Conservation (phyloP, 2,329 filamentous ascomycete genomes). For the Colletotrichum siamense region DNA sequence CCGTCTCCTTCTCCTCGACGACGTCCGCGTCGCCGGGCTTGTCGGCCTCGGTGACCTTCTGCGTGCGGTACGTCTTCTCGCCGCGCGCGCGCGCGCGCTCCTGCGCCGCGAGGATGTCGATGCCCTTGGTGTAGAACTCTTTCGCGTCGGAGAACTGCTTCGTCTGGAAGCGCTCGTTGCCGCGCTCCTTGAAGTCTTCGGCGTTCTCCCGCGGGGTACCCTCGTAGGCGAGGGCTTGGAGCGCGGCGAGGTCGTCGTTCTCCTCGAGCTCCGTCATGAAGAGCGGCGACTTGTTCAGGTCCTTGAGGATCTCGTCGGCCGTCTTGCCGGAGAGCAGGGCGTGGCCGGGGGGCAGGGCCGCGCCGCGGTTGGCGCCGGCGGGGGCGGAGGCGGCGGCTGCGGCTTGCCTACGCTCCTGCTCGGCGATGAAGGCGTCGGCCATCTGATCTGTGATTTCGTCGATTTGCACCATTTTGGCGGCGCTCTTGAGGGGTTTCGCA, state of each 20-base stretch:
- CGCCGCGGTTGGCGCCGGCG: conserved; percentile 33
- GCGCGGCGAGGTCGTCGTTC: conserved; percentile 83
- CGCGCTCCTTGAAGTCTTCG: conserved; percentile 85
- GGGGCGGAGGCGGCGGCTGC: neutral
- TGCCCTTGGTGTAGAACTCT: conserved; percentile 91
- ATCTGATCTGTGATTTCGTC: conserved; percentile 49
- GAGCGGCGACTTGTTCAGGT: conserved; percentile 72
- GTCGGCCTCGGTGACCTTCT: conserved; percentile 18
- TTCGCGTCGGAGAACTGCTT: conserved; percentile 82
- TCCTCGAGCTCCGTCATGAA: conserved; percentile 97
- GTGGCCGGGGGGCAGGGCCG: conserved; percentile 52
- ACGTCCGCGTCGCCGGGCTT: conserved; percentile 35
- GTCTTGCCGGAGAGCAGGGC: conserved; percentile 45
- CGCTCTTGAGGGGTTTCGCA: neutral
- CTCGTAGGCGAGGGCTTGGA: conserved; percentile 91
- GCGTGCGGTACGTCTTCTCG: conserved; percentile 23
- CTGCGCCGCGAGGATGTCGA: conserved; percentile 72
- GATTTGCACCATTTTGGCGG: conserved; percentile 29
- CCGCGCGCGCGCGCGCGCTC: conserved; percentile 58
- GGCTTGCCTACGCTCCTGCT: neutral
- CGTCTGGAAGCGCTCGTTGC: conserved; percentile 84
- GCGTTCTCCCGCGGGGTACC: conserved; percentile 86
- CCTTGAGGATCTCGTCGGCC: conserved; percentile 60
- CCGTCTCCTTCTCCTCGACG: conserved; percentile 40
- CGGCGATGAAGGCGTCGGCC: conserved; percentile 35